These are phyloP conservation scores for Suhomyces coccinellae DNA, from an alignment of 1,139 yeast genomes.

Conservation along the genomic window DNA sequence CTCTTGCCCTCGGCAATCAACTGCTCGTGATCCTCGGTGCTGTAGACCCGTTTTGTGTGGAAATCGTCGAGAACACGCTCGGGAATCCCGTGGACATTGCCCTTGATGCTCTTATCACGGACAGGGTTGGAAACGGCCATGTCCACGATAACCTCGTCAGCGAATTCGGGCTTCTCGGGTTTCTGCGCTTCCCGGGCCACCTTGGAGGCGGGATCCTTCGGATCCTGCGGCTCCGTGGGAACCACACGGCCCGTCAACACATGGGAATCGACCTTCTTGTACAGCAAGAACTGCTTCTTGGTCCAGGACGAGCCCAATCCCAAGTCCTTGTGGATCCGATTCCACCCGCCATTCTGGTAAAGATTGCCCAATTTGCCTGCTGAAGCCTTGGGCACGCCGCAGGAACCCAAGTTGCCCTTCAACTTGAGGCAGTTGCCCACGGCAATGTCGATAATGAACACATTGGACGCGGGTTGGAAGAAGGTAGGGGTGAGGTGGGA, in stretches of 20 bases:
- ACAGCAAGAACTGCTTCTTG: conserved; percentile 31
- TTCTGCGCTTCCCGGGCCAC: conserved; percentile 2
- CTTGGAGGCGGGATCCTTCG: conserved; percentile 5
- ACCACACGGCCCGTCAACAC: conserved; percentile 17
- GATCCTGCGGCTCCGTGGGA: conserved; percentile 2
- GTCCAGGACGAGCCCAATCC: conserved; percentile 37
- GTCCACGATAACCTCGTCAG: conserved; percentile 34
- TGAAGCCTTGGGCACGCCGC: conserved; percentile 33
- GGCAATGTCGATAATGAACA: conserved; percentile 38
- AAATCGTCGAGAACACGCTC: conserved; percentile 30
- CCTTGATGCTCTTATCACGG: conserved; percentile 31
- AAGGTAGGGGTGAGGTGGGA: conserved; percentile 35
- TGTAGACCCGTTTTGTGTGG: conserved; percentile 27
- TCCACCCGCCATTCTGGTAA: conserved; percentile 37
- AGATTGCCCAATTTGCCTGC: conserved; percentile 36
- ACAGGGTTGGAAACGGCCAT: conserved; percentile 34
- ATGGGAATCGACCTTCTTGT: conserved; percentile 32
- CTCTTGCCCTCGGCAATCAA: conserved; percentile 12
- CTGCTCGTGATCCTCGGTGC: conserved; percentile 29
- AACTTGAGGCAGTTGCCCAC: conserved; percentile 33
- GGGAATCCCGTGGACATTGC: conserved; percentile 37
- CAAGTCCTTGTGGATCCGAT: conserved; percentile 39
- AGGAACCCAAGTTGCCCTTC: conserved; percentile 25
- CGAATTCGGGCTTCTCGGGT: conserved; percentile 1
- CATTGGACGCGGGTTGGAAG: conserved; percentile 43